Evolutionary conservation across 352 stramenopile species (phyloP).

Genomic region (Pythium utonaiense): DNA sequence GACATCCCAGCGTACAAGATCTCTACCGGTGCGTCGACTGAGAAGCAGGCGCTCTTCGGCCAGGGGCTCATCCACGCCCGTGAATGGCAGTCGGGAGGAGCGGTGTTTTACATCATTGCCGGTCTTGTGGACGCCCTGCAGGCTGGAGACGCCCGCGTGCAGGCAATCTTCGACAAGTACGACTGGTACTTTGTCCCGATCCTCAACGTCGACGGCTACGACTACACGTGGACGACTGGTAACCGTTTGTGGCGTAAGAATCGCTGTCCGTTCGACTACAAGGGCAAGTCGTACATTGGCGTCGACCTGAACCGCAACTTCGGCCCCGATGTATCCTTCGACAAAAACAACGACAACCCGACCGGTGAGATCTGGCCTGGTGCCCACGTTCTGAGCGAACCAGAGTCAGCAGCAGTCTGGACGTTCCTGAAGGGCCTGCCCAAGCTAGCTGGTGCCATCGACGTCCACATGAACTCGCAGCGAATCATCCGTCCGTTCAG

Average conservation of each 20-base stretch:
- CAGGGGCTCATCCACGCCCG: conserved; percentile 32
- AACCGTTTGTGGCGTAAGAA: conserved; percentile 38
- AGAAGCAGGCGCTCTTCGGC: conserved; percentile 23
- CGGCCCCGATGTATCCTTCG: conserved; percentile 25
- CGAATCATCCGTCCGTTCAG: conserved; percentile 16
- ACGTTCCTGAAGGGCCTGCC: conserved; percentile 25
- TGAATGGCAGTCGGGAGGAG: conserved; percentile 29
- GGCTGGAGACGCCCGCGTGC: conserved; percentile 7
- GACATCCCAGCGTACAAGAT: conserved; percentile 32
- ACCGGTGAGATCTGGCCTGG: conserved; percentile 21
- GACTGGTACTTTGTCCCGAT: conserved; percentile 39
- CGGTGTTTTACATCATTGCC: conserved; percentile 26
- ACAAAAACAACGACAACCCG: neutral
- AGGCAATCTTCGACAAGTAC: conserved; percentile 28
- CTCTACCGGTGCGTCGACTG: conserved; percentile 8
- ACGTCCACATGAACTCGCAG: conserved; percentile 22
- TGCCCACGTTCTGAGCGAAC: conserved; percentile 27
- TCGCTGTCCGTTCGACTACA: conserved; percentile 12
- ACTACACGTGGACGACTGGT: conserved; percentile 23
- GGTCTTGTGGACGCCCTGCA: conserved; percentile 22
- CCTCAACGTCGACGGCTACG: conserved; percentile 34
- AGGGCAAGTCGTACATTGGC: conserved; percentile 6
- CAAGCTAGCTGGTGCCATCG: conserved; percentile 12
- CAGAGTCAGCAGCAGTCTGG: conserved; percentile 22
- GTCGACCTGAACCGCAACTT: conserved; percentile 43